Conservation (phyloP, 225 moss, liverwort and hornwort genomes). For the Lunularia cruciata region DNA sequence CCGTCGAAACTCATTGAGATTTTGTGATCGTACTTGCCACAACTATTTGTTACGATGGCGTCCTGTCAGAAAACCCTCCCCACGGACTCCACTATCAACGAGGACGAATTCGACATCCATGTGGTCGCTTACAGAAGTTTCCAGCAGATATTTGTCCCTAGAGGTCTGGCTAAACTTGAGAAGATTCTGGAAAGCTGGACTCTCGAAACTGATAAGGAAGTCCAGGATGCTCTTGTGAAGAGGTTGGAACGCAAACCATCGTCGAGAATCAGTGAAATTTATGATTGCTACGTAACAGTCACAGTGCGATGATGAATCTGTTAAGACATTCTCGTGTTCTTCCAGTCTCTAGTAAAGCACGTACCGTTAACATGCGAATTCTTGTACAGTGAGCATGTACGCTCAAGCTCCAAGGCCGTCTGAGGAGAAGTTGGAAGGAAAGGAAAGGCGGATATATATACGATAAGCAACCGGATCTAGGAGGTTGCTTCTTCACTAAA, state of each 20-base stretch:
- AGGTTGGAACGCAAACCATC: constrained; percentile 13
- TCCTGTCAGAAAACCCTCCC: not conserved
- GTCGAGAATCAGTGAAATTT: constrained; percentile 4
- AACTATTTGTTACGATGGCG: not conserved
- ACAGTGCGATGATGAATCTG: constrained; percentile 7
- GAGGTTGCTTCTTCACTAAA: not conserved
- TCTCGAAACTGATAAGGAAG: not conserved
- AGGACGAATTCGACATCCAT: constrained; percentile 23
- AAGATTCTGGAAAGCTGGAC: constrained; percentile 12
- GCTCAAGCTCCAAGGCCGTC: not conserved
- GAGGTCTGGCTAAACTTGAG: constrained; percentile 18
- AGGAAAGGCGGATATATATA: not conserved
- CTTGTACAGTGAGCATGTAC: not conserved
- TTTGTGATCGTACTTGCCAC: not conserved
- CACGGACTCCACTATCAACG: constrained; percentile 14
- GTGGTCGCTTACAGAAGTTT: constrained; percentile 24
- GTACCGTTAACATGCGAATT: not conserved
- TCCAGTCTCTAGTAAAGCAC: not conserved
- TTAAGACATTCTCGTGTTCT: not conserved
- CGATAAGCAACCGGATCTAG: not conserved
- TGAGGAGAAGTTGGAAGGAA: not conserved
- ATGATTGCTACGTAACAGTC: constrained; percentile 13
- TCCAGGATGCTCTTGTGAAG: constrained; percentile 6
- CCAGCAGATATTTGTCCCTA: constrained; percentile 18
- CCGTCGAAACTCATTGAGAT: not conserved